Conservation (phyloP, 2,329 filamentous ascomycete species). For the Colletotrichum cordylinicola region DNA sequence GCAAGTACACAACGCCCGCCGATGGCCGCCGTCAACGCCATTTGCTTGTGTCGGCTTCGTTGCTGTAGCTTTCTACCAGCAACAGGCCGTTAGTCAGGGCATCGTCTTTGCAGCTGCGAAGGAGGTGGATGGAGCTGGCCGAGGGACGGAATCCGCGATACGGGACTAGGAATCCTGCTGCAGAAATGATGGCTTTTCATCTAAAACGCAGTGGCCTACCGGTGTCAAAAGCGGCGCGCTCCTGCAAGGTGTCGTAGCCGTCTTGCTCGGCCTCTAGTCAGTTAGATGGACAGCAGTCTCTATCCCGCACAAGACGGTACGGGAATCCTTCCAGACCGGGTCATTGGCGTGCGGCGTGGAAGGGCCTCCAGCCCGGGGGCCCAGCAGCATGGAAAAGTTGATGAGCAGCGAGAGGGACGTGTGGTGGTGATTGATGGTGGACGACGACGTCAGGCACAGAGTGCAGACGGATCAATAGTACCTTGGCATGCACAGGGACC, state of each 20-base stretch:
- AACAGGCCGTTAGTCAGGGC: background rate
- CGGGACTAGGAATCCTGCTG: background rate
- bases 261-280: background rate
- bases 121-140: background rate
- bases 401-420: background rate
- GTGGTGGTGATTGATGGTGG: background rate
- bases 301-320: background rate
- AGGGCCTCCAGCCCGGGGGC: background rate
- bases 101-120: background rate
- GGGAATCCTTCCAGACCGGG: slow-evolving; percentile 5
- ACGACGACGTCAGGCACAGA: slow-evolving; percentile 1
- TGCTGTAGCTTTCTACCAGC: background rate
- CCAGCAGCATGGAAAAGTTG: background rate
- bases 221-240: background rate
- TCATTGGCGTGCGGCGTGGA: background rate
- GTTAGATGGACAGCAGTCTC: background rate
- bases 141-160: background rate
- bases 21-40: slow-evolving; percentile 16
- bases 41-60: slow-evolving; percentile 2
- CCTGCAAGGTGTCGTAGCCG: slow-evolving; percentile 18
- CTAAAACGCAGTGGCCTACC: background rate
- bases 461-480: background rate
- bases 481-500: slow-evolving; percentile 5
- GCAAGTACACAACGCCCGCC: slow-evolving; percentile 6
- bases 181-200: background rate